phyloP scores from a whole-genome alignment of 352 stramenopile genomes.

The Phytophthora cryptogea region DNA sequence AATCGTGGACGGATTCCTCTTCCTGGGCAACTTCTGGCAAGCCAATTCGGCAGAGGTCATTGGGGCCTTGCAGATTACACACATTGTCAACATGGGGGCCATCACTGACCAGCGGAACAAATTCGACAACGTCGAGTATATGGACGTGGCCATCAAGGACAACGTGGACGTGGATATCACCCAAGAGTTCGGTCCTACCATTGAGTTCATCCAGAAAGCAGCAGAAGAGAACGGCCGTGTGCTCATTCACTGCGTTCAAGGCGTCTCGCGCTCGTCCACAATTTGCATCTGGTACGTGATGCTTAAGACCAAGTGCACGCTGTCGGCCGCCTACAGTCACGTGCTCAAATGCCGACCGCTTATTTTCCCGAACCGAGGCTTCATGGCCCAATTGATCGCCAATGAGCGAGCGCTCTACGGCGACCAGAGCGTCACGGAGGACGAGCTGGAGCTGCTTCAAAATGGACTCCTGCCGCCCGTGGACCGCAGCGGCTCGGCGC shows the following conservation, averaged over 20 bases:
- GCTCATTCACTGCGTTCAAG: constrained; percentile 85
- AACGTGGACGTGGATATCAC: constrained; percentile 63
- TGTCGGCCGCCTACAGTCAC: constrained; percentile 80
- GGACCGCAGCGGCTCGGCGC: constrained; percentile 62
- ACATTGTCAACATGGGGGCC: constrained; percentile 77
- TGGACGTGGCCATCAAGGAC: constrained; percentile 70
- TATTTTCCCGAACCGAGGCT: constrained; percentile 82
- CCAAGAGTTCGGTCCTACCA: constrained; percentile 49
- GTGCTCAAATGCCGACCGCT: constrained; percentile 75
- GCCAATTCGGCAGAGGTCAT: constrained; percentile 64
- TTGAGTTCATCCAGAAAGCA: constrained; percentile 62
- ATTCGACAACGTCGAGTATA: constrained; percentile 59
- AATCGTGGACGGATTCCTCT: constrained; percentile 75
- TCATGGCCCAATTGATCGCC: constrained; percentile 79
- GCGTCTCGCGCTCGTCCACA: constrained; percentile 76
- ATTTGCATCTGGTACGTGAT: constrained; percentile 86
- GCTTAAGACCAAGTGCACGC: constrained; percentile 66
- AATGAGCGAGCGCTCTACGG: constrained; percentile 73
- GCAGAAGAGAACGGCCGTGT: constrained; percentile 43
- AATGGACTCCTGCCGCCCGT: constrained; percentile 59
- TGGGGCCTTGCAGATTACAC: constrained; percentile 62
- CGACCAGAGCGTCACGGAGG: constrained; percentile 57
- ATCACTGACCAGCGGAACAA: constrained; percentile 62
- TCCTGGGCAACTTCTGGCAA: constrained; percentile 83
- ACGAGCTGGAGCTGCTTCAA: constrained; percentile 75